Evolutionary conservation across 257 asterid species (phyloP).

Genomic region (Agastache rugosa): DNA sequence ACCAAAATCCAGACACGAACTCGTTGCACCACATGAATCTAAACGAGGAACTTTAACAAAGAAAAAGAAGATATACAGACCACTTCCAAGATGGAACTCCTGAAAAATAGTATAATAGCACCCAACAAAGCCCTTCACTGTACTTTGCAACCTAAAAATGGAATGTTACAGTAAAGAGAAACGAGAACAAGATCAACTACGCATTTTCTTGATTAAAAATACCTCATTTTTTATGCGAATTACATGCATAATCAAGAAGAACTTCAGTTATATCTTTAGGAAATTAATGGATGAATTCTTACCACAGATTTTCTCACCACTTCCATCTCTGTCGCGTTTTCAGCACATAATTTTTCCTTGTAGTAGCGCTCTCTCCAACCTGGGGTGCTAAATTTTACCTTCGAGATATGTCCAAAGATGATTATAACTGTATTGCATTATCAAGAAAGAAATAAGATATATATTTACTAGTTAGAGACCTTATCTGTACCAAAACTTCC

Average conservation of each 20-base stretch:
- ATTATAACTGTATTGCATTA: neutral
- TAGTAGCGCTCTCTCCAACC: conserved; percentile 66
- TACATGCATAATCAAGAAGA: neutral
- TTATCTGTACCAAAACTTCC: conserved; percentile 45
- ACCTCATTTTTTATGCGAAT: neutral
- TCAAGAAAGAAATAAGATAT: neutral
- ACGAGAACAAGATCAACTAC: neutral
- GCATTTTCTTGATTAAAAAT: neutral
- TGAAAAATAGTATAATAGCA: conserved; percentile 58
- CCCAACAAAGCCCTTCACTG: conserved; percentile 74
- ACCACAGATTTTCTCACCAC: conserved; percentile 51
- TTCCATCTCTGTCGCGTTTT: conserved; percentile 47
- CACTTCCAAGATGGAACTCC: conserved; percentile 76
- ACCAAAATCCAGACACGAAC: neutral
- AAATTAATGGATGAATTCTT: neutral
- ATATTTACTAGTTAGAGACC: conserved; percentile 31
- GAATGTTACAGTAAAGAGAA: no score
- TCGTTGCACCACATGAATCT: neutral
- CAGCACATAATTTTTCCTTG: conserved; percentile 51
- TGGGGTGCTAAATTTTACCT: conserved; percentile 55
- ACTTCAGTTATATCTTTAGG: neutral
- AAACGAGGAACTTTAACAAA: neutral
- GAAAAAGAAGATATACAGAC: conserved; percentile 37
- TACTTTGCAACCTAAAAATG: conserved; percentile 51
- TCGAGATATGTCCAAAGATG: neutral